These are phyloP conservation scores for Mycena rosella DNA, from an alignment of 768 basidiomycete species.

Conservation along the genomic window DNA sequence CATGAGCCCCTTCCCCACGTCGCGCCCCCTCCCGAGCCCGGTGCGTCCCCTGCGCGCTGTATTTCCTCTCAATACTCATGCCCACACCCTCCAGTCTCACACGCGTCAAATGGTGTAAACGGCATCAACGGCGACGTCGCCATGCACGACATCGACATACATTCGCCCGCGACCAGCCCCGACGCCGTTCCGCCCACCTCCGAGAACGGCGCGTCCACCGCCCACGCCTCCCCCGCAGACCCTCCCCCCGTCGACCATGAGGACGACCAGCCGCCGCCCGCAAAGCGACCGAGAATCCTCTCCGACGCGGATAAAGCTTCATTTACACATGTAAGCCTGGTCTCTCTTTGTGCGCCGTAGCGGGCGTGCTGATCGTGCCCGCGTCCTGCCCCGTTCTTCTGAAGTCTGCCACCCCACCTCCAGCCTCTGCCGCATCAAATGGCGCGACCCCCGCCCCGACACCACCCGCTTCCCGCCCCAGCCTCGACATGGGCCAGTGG, in stretches of 20 bases:
- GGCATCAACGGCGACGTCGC: slow-evolving; percentile 51
- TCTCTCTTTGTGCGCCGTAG: slow-evolving; percentile 62
- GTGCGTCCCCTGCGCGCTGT: slow-evolving; percentile 58
- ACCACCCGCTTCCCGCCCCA: slow-evolving; percentile 43
- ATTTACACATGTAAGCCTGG: slow-evolving; percentile 74
- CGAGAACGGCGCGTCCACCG: slow-evolving; percentile 52
- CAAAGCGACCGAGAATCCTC: slow-evolving; percentile 82
- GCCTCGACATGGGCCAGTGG: slow-evolving; percentile 79
- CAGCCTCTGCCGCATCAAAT: slow-evolving; percentile 62
- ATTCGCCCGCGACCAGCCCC: slow-evolving; percentile 57
- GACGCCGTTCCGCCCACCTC: slow-evolving; percentile 52
- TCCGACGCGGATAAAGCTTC: slow-evolving; percentile 85
- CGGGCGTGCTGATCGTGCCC: slow-evolving; percentile 66
- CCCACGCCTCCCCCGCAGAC: slow-evolving; percentile 51
- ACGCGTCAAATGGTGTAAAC: slow-evolving; percentile 58
- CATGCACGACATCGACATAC: slow-evolving; percentile 55
- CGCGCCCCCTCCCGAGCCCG: slow-evolving; percentile 61
- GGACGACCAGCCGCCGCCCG: slow-evolving; percentile 79
- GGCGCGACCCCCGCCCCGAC: slow-evolving; percentile 53
- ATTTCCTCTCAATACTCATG: no score
- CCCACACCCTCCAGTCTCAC: slow-evolving; percentile 35
- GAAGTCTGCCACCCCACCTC: slow-evolving; percentile 84
- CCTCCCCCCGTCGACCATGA: slow-evolving; percentile 59
- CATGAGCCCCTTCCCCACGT: slow-evolving; percentile 67
- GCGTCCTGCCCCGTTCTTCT: slow-evolving; percentile 49